Base-by-base conservation (phyloP, 2,329 filamentous ascomycete genomes). In the Neofusicoccum kwambonambiense region DNA sequence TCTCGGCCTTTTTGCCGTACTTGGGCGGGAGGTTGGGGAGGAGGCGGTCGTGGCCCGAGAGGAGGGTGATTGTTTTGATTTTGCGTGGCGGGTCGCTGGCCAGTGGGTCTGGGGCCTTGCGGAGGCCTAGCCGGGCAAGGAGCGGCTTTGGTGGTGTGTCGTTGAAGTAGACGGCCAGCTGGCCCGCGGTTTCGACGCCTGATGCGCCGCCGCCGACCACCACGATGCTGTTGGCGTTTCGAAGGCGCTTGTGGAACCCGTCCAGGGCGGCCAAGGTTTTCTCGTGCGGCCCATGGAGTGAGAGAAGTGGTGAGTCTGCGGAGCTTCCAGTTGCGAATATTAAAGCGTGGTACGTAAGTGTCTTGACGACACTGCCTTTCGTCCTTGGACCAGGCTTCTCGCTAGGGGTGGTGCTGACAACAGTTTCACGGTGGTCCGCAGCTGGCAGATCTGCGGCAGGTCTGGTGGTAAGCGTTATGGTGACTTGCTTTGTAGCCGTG, bases 291-390 rank as follows among this genome's bases (percentile, higher is more conserved):
- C 70, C 70, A 39, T 77, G 75, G 8, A 79, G 70, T 5, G 73
- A 73, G 17, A 78, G 68, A 1, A 79, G 68, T 3, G 75, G 72
- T 15, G 73, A 77, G 27, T 72, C 68, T 5, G 76, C 72, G 19
- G 71, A 72, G n/a, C 73, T 73, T 12, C 77, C 77, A 2, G 77
- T 79, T 4, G 74, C 74, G 42, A 78, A 67, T 54, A 79, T 69
- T 1, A 79, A 70, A 31, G 75, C 73, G 64, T 79, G 71, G 66
- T 74, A 79, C 1, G 57, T 64, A 12, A 78, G 67, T 15, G 64
- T 70, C 56, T 76, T 70, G 15, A 50, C 42, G 9, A 15, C 2
- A 22, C 50, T 57, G n/a, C 22, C 42, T 13, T 17, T 51, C 11
- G 64, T 12, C 7, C 17, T 49, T 17, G 64, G 3, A 1, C 17